Evolutionary conservation across 148 eudicot species (phyloP).

Genomic region (Chenopodium album): DNA sequence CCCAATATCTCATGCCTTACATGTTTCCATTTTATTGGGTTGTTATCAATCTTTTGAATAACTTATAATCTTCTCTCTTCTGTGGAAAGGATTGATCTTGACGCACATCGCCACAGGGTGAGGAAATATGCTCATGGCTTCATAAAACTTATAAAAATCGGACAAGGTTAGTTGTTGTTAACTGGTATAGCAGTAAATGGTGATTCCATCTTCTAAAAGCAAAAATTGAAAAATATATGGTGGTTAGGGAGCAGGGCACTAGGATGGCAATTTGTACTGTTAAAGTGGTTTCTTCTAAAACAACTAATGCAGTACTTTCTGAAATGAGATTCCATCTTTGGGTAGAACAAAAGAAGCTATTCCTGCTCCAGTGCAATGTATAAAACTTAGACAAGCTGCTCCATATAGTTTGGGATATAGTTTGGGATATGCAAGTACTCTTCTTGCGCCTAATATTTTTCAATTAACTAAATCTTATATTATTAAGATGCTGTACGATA

Average conservation of each 20-base stretch:
- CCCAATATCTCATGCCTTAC: not conserved
- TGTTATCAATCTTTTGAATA: not conserved
- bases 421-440: not conserved
- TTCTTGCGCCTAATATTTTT: not conserved
- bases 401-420: not conserved
- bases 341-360: no score
- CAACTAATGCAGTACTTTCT: no score
- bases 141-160: constrained; percentile 73
- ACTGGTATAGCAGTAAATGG: constrained; percentile 9
- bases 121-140: constrained; percentile 81
- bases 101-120: constrained; percentile 83
- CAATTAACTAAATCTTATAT: no score
- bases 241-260: not conserved
- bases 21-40: not conserved
- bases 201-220: not conserved
- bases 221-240: not conserved
- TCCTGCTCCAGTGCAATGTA: no score
- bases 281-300: no score
- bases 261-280: not conserved
- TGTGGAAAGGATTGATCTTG: constrained; percentile 75
- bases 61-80: constrained; percentile 11
- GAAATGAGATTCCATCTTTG: no score
- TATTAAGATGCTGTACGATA: no score
- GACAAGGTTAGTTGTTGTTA: constrained; percentile 63
- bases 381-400: not conserved